These are phyloP conservation scores for Ceratocystis variospora DNA, from an alignment of 2,329 filamentous ascomycete species.

Conservation along the genomic window DNA sequence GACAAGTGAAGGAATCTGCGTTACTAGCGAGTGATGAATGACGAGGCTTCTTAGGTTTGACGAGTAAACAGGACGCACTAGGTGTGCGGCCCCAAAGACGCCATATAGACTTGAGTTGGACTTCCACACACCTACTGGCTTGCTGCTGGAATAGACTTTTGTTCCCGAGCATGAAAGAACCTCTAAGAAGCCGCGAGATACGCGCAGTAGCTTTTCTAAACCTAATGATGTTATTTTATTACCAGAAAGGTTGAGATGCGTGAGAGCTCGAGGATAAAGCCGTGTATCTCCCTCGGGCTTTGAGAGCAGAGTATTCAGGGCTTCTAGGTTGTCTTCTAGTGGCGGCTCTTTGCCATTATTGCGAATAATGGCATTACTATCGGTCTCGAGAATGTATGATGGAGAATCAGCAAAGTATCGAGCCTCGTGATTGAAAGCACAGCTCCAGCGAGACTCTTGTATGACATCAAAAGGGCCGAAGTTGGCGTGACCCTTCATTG, in stretches of 20 bases:
- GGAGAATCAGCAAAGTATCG: conserved; percentile 39
- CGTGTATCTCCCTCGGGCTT: conserved; percentile 18
- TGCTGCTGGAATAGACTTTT: conserved; percentile 5
- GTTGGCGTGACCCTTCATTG: conserved; percentile 24
- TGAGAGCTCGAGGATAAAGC: conserved; percentile 26
- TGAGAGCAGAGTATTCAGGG: conserved; percentile 22
- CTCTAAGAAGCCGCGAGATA: conserved; percentile 35
- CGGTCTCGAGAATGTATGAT: conserved; percentile 24
- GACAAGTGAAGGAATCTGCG: conserved; percentile 36
- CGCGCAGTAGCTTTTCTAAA: conserved; percentile 32
- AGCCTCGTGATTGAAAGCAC: conserved; percentile 32
- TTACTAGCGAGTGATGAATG: conserved; percentile 48
- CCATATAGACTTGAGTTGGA: conserved; percentile 29
- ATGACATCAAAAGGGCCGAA: conserved; percentile 34
- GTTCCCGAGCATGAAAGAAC: conserved; percentile 28
- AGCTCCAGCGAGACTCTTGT: conserved; percentile 35
- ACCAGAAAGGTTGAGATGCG: conserved; percentile 40
- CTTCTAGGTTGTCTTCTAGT: conserved; percentile 26
- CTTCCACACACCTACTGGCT: conserved; percentile 25
- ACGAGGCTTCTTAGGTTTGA: conserved; percentile 40
- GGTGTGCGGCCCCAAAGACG: conserved; percentile 32
- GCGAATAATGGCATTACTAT: conserved; percentile 16
- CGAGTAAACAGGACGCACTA: conserved; percentile 40
- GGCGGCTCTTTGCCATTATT: conserved; percentile 25
- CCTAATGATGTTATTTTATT: conserved; percentile 35